These are phyloP conservation scores for Exophiala mesophila DNA, from an alignment of 2,329 filamentous ascomycete species.

Conservation along the genomic window DNA sequence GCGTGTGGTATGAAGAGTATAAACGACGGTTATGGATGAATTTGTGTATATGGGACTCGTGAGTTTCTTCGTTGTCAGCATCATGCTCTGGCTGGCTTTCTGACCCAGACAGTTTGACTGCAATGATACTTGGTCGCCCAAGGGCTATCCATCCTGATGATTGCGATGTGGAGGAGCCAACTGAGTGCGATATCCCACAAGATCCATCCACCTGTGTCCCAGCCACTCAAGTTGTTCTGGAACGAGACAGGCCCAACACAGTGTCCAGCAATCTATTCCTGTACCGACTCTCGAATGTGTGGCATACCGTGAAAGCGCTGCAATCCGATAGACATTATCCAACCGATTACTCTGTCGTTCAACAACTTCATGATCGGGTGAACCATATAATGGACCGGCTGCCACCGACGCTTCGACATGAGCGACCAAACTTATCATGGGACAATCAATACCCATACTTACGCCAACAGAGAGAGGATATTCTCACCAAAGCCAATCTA, in stretches of 20 bases:
- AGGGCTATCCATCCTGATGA: slow-evolving; percentile 4
- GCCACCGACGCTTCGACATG: slow-evolving; percentile 3
- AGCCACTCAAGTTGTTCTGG: not conserved
- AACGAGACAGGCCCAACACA: not conserved
- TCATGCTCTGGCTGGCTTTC: not conserved
- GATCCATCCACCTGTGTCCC: slow-evolving; percentile 1
- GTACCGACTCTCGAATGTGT: slow-evolving; percentile 3
- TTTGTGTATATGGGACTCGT: slow-evolving; percentile 6
- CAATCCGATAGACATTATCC: slow-evolving; percentile 1
- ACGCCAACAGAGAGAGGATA: slow-evolving; percentile 4
- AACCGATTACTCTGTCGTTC: slow-evolving; percentile 2
- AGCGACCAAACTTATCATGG: slow-evolving; percentile 7
- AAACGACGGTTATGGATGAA: slow-evolving; percentile 5
- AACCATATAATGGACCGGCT: slow-evolving; percentile 3
- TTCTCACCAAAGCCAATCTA: slow-evolving; percentile 6
- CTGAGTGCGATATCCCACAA: slow-evolving; percentile 3
- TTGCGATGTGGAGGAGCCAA: slow-evolving; percentile 2
- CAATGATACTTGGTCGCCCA: slow-evolving; percentile 6
- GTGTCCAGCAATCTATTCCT: slow-evolving; percentile 4
- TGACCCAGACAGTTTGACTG: not conserved
- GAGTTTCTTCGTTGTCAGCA: not conserved
- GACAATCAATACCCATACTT: slow-evolving; percentile 7
- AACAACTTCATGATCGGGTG: slow-evolving; percentile 1
- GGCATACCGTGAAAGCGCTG: slow-evolving; percentile 1
- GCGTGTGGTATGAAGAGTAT: slow-evolving; percentile 5